Base-by-base conservation (phyloP, 1,139 yeast genomes). In the Zygoascus sp. region DNA sequence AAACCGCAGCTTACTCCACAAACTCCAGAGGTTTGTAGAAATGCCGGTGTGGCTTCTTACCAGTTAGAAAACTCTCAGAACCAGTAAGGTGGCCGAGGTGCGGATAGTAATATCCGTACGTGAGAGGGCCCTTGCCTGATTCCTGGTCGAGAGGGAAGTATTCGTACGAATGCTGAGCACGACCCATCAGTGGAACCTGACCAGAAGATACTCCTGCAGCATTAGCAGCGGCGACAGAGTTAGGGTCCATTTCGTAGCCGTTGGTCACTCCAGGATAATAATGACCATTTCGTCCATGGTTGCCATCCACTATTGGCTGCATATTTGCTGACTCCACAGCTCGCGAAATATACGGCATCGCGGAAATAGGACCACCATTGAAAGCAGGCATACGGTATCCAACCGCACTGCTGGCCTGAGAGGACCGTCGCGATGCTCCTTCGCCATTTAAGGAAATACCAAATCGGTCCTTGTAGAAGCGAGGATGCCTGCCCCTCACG, bases 401-500 rank as follows among this genome's bases (percentile, higher is more conserved):
- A 17, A 35, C 21, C 2, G 39, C 25, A 21, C 13, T 35, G 11
- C 25, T 17, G 5, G 20, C 39, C 25, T 35, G 39, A 20, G 39
- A 35, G 9, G 39, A 40, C 13, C 35, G 43, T 6, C 43, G 43
- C 3, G 43, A 28, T 16, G 43, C 35, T 10, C 43, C 43, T 40
- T 40, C 50, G 13, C 45, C 44, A 15, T 39, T 28, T 9, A 49
- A 32, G 4, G 42, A 22, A 9, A 46, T 32, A 8, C 44, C 51
- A 37, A 46, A 49, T 28, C 46, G 40, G 42, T 49, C 51, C 25
- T 49, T 46, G 58, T 80, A 80, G 55, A 81, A 81, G 22, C 79
- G 72, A 2, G 87, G 86, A 55, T 80, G 81, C 50, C 86, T 64
- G 2, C 86, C 87, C 50, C 87, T 64, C 3, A 80, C 86, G 32